A percentile compares a stretch with the other conserved stretches of the same genome.
Evolutionary conservation across 2,329 filamentous ascomycete species (phyloP).

Genomic region (Monilinia vaccinii-corymbosi): DNA sequence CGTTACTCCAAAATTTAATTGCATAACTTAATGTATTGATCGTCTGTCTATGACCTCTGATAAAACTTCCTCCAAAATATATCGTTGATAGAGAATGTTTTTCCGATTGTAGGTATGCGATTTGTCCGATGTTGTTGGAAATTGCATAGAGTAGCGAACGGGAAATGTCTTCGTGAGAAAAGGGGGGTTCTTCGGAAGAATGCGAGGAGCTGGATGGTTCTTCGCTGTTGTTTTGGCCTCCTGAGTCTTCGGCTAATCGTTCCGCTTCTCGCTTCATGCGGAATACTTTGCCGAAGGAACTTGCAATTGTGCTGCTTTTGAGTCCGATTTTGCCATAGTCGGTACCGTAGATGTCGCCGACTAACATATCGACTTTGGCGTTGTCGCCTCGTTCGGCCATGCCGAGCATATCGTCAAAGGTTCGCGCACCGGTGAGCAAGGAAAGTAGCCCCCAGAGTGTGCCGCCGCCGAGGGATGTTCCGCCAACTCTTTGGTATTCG

Average conservation of each 20-base stretch:
- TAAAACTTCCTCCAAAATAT: slow-evolving; percentile 96
- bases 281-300: slow-evolving; percentile 94
- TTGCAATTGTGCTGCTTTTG: slow-evolving; percentile 91
- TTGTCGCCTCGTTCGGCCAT: slow-evolving; percentile 91
- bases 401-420: slow-evolving; percentile 96
- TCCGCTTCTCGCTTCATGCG: slow-evolving; percentile 84
- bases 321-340: slow-evolving; percentile 95
- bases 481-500: slow-evolving; percentile 82
- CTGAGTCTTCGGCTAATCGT: slow-evolving; percentile 63
- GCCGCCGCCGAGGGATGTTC: slow-evolving; percentile 90
- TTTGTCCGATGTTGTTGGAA: slow-evolving; percentile 96
- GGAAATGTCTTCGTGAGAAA: slow-evolving; percentile 77
- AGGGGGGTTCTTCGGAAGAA: slow-evolving; percentile 35
- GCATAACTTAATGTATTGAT: slow-evolving; percentile 97
- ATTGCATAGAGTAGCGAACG: slow-evolving; percentile 89
- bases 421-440: slow-evolving; percentile 81
- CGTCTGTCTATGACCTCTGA: slow-evolving; percentile 89
- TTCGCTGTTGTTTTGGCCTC: slow-evolving; percentile 29
- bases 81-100: slow-evolving; percentile 87
- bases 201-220: slow-evolving; percentile 5
- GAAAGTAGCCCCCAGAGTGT: slow-evolving; percentile 94
- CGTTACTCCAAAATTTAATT: slow-evolving; percentile 96
- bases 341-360: slow-evolving; percentile 94
- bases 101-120: slow-evolving; percentile 93
- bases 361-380: slow-evolving; percentile 85